Evolutionary conservation across 768 basidiomycete genomes (phyloP).

Genomic region (Leccinum rimulosum): DNA sequence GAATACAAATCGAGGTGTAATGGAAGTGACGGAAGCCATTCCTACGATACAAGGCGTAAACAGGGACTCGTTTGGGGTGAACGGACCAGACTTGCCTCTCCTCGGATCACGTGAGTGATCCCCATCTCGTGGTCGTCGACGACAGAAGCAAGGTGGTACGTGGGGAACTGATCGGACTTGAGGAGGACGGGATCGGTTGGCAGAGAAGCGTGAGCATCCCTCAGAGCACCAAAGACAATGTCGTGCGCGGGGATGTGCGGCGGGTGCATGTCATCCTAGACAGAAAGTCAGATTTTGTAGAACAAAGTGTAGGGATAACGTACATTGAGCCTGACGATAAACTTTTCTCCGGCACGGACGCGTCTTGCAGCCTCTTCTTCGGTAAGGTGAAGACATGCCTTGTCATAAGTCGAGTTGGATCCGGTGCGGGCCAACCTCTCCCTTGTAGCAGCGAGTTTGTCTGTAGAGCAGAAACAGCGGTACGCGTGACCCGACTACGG

Average conservation of each 20-base stretch:
- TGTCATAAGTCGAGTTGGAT: constrained; percentile 84
- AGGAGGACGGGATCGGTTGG: constrained; percentile 89
- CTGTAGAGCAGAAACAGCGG: constrained; percentile 88
- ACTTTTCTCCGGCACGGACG: constrained; percentile 72
- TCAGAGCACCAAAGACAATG: constrained; percentile 71
- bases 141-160: constrained; percentile 94
- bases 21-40: constrained; percentile 94
- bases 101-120: constrained; percentile 92
- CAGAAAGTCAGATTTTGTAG: neutral
- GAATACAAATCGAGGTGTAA: constrained; percentile 90
- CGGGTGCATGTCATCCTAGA: constrained; percentile 59
- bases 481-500: constrained; percentile 83
- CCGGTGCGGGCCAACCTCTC: constrained; percentile 69
- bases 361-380: constrained; percentile 81
- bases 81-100: constrained; percentile 58
- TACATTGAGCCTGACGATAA: constrained; percentile 87
- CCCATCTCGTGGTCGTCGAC: constrained; percentile 97
- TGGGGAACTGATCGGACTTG: constrained; percentile 91
- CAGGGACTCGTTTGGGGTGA: neutral
- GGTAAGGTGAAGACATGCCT: constrained; percentile 79
- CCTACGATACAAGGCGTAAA: constrained; percentile 43
- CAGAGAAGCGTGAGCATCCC: constrained; percentile 73
- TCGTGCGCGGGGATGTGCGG: constrained; percentile 52
- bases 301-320: constrained; percentile 18
- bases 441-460: constrained; percentile 64